phyloP scores from a whole-genome alignment of 371 early-diverging fungal species.

The Saksenaea vasiformis region DNA sequence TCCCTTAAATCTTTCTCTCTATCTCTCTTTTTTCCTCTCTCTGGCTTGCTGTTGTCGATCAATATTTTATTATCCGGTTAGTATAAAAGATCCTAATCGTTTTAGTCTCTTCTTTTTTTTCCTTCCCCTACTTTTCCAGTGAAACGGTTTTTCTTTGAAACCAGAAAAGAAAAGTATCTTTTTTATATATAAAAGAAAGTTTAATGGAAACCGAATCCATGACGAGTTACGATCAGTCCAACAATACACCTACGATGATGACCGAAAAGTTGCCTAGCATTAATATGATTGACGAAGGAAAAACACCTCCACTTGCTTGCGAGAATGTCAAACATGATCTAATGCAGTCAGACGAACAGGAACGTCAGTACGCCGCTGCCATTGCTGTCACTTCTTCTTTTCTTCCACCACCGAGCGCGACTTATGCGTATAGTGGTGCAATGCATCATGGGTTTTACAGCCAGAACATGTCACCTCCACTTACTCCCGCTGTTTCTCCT shows the following conservation, averaged over 20 bases:
- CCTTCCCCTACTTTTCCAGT: neutral
- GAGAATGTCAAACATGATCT: conserved; percentile 1
- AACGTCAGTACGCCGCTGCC: neutral
- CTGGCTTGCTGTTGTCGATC: conserved; percentile 4
- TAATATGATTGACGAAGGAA: neutral
- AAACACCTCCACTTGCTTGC: neutral
- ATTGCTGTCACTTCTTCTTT: neutral
- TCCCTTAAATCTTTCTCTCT: no score
- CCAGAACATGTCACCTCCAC: conserved; percentile 19
- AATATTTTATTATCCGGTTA: neutral
- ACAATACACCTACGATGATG: neutral
- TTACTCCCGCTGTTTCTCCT: conserved; percentile 28
- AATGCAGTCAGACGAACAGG: neutral
- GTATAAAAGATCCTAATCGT: neutral
- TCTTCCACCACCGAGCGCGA: neutral
- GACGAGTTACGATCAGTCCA: conserved; percentile 1
- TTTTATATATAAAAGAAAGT: neutral
- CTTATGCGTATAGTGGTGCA: neutral
- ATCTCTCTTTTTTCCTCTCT: no score
- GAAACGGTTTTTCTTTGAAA: no score
- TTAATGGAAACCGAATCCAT: conserved; percentile 4
- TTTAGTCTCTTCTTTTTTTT: neutral
- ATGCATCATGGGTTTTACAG: conserved; percentile 1
- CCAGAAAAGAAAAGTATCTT: no score
- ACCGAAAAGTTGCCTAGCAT: neutral